Base-by-base conservation (phyloP, 768 basidiomycete genomes). In the Psilocybe cubensis region DNA sequence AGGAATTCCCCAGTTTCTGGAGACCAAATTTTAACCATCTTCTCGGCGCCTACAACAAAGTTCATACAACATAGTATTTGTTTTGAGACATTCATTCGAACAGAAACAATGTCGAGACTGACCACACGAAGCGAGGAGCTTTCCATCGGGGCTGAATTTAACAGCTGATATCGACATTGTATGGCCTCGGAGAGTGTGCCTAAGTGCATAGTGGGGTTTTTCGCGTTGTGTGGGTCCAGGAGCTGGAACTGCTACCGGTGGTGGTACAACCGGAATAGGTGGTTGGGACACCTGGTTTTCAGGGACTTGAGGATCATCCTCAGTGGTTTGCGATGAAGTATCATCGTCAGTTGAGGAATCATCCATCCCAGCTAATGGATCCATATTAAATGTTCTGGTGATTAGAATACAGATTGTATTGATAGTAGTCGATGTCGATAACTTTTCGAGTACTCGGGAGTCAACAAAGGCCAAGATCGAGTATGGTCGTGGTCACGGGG, bases 81-180 rank as follows among this genome's bases (percentile, higher is more conserved):
- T 57, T n/a, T 48, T 48, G 46, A 48, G 46, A 48, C 46, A 48
- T 44, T 5, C 23, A 44, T 48, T 48, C 46, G 58, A 67, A 61
- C n/a, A n/a, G 40, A 47, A 66, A 23, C 11, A n/a, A 44, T 0
- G 43, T 50, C 25, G 52, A 59, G 57, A 76, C 88, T 56, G 68
- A 96, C 95, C 88, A 63, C 89, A 92, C n/a, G 93, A 94, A 17
- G 94, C 94, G 20, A 97, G 77, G 14, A 88, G 73, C 20, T 83
- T 83, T 9, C 96, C 96, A 68, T 96, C 91, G 0, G 91, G 90
- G 66, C 93, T 94, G 71, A 97, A 98, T 70, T 92, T 93, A 58
- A 96, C 87, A 18, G 93, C 87, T 25, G 94, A 94, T 51, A 97
- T 88, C 0, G 90, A 88, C 66, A 85, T 83, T 5, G 85, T 87